Percentiles rank a stretch among this genome's conserved stretches.
Conservation (phyloP, 2,329 filamentous ascomycete species). For the Alternaria dauci region DNA sequence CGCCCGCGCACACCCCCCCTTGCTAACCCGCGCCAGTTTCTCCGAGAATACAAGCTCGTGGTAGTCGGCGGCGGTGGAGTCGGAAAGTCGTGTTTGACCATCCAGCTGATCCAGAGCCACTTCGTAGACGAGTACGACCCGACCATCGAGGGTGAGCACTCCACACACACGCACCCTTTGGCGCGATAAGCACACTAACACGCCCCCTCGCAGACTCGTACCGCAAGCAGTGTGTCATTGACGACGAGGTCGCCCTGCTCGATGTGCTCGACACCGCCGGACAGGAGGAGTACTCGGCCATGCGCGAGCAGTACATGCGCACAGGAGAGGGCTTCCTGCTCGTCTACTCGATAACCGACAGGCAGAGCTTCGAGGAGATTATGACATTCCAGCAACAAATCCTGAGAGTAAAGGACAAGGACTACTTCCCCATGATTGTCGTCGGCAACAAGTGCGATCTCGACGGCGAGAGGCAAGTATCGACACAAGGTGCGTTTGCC, state of each 20-base stretch:
- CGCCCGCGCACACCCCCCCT: neutral
- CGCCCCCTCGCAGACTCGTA: constrained; percentile 78
- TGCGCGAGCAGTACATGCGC: constrained; percentile 99
- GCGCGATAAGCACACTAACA: constrained; percentile 18
- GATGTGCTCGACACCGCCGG: constrained; percentile 98
- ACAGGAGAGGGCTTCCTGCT: constrained; percentile 97
- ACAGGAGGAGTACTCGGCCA: constrained; percentile 98
- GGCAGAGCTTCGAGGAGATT: constrained; percentile 98
- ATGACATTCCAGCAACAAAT: constrained; percentile 99
- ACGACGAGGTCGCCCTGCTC: constrained; percentile 96
- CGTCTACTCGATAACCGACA: constrained; percentile 97
- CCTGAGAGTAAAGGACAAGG: constrained; percentile 97
- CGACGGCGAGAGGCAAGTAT: constrained; percentile 89
- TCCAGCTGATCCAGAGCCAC: constrained; percentile 82
- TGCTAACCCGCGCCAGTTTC: constrained; percentile 54
- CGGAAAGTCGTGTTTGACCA: constrained; percentile 98
- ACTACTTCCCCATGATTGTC: constrained; percentile 99
- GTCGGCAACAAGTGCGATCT: constrained; percentile 99
- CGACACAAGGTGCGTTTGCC: constrained; percentile 78
- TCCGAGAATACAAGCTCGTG: constrained; percentile 69
- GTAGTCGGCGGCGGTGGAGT: constrained; percentile 98
- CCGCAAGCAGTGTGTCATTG: constrained; percentile 99
- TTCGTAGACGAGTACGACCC: constrained; percentile 99
- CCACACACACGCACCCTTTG: neutral
- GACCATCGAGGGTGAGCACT: constrained; percentile 89